A percentile compares a stretch with the other conserved stretches of the same genome.
Conservation (phyloP, 164 flowering plant genomes). For the Macadamia tetraphylla region DNA sequence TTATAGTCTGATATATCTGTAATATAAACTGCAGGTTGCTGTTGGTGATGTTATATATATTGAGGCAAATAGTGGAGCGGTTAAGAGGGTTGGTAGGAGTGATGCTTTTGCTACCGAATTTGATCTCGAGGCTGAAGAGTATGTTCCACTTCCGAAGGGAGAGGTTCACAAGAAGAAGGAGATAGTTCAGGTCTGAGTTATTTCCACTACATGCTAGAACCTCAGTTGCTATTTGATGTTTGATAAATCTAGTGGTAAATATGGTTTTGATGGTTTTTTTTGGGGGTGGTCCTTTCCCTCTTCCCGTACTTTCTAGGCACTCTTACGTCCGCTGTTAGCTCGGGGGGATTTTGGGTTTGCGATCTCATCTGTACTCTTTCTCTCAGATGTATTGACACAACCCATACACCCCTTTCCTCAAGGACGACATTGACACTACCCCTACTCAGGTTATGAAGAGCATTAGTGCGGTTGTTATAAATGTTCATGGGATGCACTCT, state of each 20-base stretch:
- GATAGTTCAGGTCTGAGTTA: constrained; percentile 75
- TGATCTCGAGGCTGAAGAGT: constrained; percentile 99
- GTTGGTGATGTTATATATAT: constrained; percentile 98
- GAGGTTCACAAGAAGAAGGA: constrained; percentile 95
- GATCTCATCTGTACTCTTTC: too few relatives aligned
- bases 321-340: too few relatives aligned
- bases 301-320: too few relatives aligned
- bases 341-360: too few relatives aligned
- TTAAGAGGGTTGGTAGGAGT: constrained; percentile 96
- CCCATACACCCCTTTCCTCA: too few relatives aligned
- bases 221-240: background rate
- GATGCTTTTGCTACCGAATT: constrained; percentile 99
- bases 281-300: background rate
- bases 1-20: background rate
- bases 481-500: too few relatives aligned
- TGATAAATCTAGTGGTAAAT: background rate
- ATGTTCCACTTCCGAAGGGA: constrained; percentile 99
- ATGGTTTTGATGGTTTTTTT: background rate
- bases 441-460: too few relatives aligned
- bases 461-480: too few relatives aligned
- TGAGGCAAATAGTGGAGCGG: constrained; percentile 98
- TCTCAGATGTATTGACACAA: too few relatives aligned
- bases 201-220: background rate
- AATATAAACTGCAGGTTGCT: constrained; percentile 55
- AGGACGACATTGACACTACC: too few relatives aligned